These are phyloP conservation scores for Schizophyllum amplum DNA, from an alignment of 1,284 basidiomycete species.

Conservation along the genomic window DNA sequence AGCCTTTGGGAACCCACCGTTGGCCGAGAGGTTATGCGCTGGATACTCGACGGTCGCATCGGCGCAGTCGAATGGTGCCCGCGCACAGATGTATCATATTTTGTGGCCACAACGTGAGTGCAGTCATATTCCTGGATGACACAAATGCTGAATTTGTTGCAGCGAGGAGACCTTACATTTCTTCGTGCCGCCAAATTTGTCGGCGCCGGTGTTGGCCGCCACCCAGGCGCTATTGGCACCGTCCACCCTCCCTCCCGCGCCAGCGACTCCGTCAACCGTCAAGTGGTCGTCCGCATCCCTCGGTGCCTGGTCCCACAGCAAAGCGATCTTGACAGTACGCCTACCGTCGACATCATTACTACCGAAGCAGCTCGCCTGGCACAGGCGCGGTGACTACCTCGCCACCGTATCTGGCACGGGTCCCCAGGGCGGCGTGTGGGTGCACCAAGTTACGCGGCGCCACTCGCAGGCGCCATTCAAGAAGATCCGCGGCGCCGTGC, in stretches of 20 bases:
- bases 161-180: constrained; percentile 80
- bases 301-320: constrained; percentile 37
- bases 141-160: constrained; percentile 14
- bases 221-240: constrained; percentile 66
- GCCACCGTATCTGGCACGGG: constrained; percentile 79
- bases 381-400: constrained; percentile 93
- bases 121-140: constrained; percentile 3
- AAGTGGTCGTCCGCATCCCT: constrained; percentile 56
- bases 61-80: constrained; percentile 94
- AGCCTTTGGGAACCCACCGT: constrained; percentile 93
- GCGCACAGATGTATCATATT: constrained; percentile 73
- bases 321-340: constrained; percentile 49
- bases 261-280: constrained; percentile 51
- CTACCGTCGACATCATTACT: constrained; percentile 66
- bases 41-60: constrained; percentile 78
- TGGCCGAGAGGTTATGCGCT: constrained; percentile 84
- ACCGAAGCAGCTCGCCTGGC: constrained; percentile 86
- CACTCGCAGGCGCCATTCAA: constrained; percentile 98
- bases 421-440: constrained; percentile 74
- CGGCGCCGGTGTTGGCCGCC: constrained; percentile 46
- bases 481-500: constrained; percentile 85
- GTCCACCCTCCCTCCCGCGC: constrained; percentile 49
- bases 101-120: constrained; percentile 76
- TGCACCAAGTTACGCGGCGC: constrained; percentile 90
- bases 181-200: constrained; percentile 74